These are phyloP conservation scores for Platanthera zijinensis DNA, from an alignment of 106 monocot species.

Conservation along the genomic window DNA sequence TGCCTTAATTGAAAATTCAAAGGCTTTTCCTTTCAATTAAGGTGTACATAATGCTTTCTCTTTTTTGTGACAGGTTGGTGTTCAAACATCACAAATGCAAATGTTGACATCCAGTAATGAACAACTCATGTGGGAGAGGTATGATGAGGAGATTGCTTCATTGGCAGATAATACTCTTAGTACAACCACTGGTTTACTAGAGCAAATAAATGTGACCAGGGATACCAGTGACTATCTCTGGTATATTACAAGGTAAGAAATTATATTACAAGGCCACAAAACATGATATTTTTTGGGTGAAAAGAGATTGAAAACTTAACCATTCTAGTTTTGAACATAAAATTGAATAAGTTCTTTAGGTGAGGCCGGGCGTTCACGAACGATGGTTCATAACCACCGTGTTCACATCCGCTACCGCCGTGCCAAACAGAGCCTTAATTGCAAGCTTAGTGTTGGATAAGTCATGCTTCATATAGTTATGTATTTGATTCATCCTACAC, in stretches of 20 bases:
- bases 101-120: conserved; percentile 44
- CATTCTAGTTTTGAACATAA: too few species aligned
- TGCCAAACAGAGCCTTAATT: too few species aligned
- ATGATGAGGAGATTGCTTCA: conserved; percentile 80
- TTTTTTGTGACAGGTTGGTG: conserved; percentile 52
- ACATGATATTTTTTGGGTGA: too few species aligned
- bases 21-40: not conserved
- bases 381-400: too few species aligned
- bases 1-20: not conserved
- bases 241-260: conserved; percentile 83
- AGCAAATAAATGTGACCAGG: conserved; percentile 96
- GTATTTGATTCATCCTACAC: too few species aligned
- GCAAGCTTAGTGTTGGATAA: too few species aligned
- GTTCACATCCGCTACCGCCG: too few species aligned
- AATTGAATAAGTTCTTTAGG: too few species aligned
- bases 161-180: conserved; percentile 45
- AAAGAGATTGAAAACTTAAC: too few species aligned
- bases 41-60: not conserved
- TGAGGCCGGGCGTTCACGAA: too few species aligned
- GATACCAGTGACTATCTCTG: conserved; percentile 90
- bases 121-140: conserved; percentile 79
- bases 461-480: too few species aligned
- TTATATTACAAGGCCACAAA: not conserved
- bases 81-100: conserved; percentile 91
- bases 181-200: conserved; percentile 66